phyloP scores from a whole-genome alignment of 306 rosid species.

The Prunus davidiana region DNA sequence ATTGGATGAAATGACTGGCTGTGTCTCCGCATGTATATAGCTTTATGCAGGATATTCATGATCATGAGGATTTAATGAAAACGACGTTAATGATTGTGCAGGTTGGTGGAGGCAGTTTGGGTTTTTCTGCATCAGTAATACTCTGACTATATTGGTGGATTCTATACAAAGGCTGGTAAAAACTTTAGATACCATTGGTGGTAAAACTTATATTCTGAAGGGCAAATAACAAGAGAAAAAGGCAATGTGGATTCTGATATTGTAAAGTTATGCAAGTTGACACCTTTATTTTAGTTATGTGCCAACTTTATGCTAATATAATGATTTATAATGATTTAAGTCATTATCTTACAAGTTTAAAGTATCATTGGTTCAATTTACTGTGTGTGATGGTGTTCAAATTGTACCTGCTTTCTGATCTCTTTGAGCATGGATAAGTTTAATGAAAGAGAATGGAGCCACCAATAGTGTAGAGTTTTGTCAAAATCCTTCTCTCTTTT shows the following conservation, averaged over 20 bases:
- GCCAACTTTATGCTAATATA: constrained; percentile 15
- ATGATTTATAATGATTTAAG: constrained; percentile 8
- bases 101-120: constrained; percentile 20
- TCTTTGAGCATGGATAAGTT: constrained; percentile 12
- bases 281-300: background rate
- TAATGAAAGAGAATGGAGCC: constrained; percentile 33
- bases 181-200: constrained; percentile 3
- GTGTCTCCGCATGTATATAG: background rate
- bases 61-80: background rate
- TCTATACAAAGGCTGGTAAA: background rate
- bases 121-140: constrained; percentile 5
- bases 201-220: background rate
- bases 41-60: background rate
- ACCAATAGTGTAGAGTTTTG: background rate
- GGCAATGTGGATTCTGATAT: background rate
- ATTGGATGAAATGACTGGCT: background rate
- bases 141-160: background rate
- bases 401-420: background rate
- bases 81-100: constrained; percentile 10
- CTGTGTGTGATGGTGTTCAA: background rate
- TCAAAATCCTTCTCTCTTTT: background rate
- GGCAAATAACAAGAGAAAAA: background rate
- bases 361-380: background rate
- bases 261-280: background rate
- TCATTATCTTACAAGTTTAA: background rate